Evolutionary conservation across 495 filamentous ascomycete genomes (phyloP), one percentile per base, ranked within the genome.

Genomic region (Saxophila tyrrhenica): DNA sequence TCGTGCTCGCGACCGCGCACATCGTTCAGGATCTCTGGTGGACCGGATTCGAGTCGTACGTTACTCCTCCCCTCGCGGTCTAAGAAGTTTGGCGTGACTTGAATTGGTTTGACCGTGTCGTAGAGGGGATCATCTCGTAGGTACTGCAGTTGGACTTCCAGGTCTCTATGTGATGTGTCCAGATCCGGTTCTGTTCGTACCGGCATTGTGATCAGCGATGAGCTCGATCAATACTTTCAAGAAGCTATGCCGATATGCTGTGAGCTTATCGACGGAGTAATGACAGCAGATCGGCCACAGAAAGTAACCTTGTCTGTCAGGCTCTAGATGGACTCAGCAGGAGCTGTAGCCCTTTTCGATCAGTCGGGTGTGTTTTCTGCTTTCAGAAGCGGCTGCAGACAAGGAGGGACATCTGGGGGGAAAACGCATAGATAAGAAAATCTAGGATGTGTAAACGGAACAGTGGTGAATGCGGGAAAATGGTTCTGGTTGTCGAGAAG

Each of bases 121-220:
- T 60, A 60, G 9, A 56, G 41, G 2, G 52, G 57, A 22, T 55
- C 52, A 24, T 60, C 49, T 19, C 39, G 50, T 11, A 60, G 52
- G 54, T 60, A 60, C 17, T 48, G 45, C 1, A 60, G 39, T 35
- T 60, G 57, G 20, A 60, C 57, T 21, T 52, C 35, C 23, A 60
- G 29, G 45, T 60, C 47, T 25, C 44, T 50, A n/a, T n/a, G n/a
- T n/a, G n/a, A n/a, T n/a, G n/a, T n/a, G n/a, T n/a, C n/a, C n/a
- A n/a, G n/a, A n/a, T n/a, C n/a, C n/a, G n/a, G n/a, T n/a, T n/a
- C n/a, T n/a, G n/a, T n/a, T n/a, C n/a, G n/a, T n/a, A n/a, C n/a
- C 1, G 20, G 35, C 13, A 17, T 32, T 10, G 32, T 25, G 29
- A 2, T 50, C 23, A 24, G 23, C 48, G 25, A n/a, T 9, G 25